phyloP scores from a whole-genome alignment of 345 rosid genomes.

The Syzygium jambos region DNA sequence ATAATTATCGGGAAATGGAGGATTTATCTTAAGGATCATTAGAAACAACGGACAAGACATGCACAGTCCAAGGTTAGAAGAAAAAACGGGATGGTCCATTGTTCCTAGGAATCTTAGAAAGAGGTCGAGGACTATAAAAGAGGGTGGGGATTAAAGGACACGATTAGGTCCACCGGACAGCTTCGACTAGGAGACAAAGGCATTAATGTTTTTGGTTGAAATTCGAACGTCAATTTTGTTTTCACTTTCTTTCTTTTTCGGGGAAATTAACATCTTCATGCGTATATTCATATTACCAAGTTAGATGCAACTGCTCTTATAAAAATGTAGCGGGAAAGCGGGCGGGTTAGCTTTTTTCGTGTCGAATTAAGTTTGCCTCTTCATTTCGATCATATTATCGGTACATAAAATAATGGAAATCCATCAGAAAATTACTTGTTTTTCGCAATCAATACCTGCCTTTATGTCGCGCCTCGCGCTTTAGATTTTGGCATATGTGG shows the following conservation, averaged over 20 bases:
- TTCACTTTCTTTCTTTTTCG: not conserved
- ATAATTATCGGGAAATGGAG: not conserved
- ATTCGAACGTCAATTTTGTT: not conserved
- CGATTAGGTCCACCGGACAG: not conserved
- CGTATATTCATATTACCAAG: not conserved
- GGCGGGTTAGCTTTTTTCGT: not conserved
- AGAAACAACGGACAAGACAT: not conserved
- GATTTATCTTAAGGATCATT: not conserved
- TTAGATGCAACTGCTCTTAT: not conserved
- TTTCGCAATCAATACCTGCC: not conserved
- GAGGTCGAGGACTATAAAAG: not conserved
- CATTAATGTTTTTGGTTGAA: not conserved
- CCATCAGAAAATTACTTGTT: not conserved
- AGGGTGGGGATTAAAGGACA: not conserved
- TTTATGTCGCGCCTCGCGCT: not conserved
- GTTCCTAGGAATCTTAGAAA: not conserved
- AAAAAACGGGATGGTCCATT: not conserved
- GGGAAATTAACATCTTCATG: not conserved
- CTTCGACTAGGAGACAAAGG: not conserved
- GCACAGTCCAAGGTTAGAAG: not conserved
- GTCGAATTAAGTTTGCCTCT: not conserved
- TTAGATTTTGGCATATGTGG: not conserved
- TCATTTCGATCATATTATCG: not conserved
- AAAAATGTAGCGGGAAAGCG: not conserved
- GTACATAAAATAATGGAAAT: not conserved